Base-by-base conservation (phyloP, 192 early-diverging fungal genomes). In the Podila clonocystis region DNA sequence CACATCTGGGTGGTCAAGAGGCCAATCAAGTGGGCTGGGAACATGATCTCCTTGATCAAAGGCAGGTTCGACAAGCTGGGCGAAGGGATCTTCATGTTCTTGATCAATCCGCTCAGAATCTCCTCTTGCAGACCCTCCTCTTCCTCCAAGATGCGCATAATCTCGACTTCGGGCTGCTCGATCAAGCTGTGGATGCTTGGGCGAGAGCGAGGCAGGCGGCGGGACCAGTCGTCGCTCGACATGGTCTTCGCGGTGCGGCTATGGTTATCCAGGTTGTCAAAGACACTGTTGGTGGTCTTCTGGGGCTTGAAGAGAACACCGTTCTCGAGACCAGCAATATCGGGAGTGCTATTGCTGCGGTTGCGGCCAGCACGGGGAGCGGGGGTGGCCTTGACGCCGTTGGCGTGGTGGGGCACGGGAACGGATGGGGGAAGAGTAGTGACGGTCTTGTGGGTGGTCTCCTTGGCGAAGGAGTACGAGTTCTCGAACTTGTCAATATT, bases 21-120 rank as follows among this genome's bases (percentile, higher is more conserved):
- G 36, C 96, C 94, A 63, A 98, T 97, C 36, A 96, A 83, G 65
- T 98, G 97, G 19, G 98, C 94, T 0, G 97, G 97, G 93, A 97
- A 98, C 82, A 98, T 89, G 58, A 99, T 93, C 77, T 97, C 96
- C 85, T 91, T 94, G 82, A 83, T 84, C 63, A 83, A 91, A 31
- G 92, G 95, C 73, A 92, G 84, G 34, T 91, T 89, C 67, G 95
- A 93, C 4, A 91, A 86, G 68, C 85, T 92, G 62, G 95, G 96
- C 38, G 96, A 85, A 12, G 97, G 96, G 69, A 98, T 96, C 74
- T 95, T 93, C 38, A 98, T 85, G 74, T 92, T 92, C 73, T 91
- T 93, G 58, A 99, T 92, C 19, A 99, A 88, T 57, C 94, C 93
- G 61, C 95, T 91, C 29, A 98, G 83, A 36, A 99, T 92, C 87